Evolutionary conservation across 371 early-diverging fungal genomes (phyloP).

Genomic region (Mortierella polycephala): DNA sequence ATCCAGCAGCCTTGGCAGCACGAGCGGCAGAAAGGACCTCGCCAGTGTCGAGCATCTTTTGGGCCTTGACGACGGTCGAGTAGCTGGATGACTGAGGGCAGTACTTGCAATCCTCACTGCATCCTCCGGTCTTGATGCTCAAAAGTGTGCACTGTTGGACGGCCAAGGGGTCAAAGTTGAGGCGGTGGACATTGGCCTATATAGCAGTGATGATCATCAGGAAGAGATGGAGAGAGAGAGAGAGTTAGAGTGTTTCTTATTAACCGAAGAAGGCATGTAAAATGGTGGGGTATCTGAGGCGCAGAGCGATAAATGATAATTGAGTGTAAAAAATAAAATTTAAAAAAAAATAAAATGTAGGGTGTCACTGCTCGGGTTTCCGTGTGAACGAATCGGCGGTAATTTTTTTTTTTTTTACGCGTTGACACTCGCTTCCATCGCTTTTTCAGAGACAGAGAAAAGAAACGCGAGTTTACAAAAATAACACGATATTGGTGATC

Average conservation of each 20-base stretch:
- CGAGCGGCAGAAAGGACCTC: slow-evolving; percentile 82
- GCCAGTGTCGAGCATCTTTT: slow-evolving; percentile 78
- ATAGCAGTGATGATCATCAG: neutral
- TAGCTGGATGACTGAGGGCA: slow-evolving; percentile 87
- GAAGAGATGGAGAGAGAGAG: neutral
- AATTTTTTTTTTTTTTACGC: slow-evolving; percentile 2
- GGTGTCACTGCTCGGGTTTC: slow-evolving; percentile 5
- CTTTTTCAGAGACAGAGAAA: too few relatives aligned
- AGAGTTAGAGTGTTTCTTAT: neutral
- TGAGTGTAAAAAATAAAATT: neutral
- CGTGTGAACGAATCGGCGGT: neutral
- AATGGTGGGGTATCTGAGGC: too few relatives aligned
- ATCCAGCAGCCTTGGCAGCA: slow-evolving; percentile 85
- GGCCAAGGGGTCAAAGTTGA: slow-evolving; percentile 75
- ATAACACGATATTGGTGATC: too few relatives aligned
- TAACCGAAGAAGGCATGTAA: too few relatives aligned
- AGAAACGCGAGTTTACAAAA: too few relatives aligned
- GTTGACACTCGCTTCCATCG: neutral
- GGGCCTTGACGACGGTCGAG: slow-evolving; percentile 78
- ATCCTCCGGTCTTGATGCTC: slow-evolving; percentile 91
- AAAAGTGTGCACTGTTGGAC: slow-evolving; percentile 88
- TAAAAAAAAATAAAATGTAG: slow-evolving; percentile 14
- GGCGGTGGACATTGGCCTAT: slow-evolving; percentile 83
- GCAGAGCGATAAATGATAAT: too few relatives aligned
- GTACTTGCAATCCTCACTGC: slow-evolving; percentile 89